Conservation (phyloP, 2,329 filamentous ascomycete species). For the Atkinsonella texensis region DNA sequence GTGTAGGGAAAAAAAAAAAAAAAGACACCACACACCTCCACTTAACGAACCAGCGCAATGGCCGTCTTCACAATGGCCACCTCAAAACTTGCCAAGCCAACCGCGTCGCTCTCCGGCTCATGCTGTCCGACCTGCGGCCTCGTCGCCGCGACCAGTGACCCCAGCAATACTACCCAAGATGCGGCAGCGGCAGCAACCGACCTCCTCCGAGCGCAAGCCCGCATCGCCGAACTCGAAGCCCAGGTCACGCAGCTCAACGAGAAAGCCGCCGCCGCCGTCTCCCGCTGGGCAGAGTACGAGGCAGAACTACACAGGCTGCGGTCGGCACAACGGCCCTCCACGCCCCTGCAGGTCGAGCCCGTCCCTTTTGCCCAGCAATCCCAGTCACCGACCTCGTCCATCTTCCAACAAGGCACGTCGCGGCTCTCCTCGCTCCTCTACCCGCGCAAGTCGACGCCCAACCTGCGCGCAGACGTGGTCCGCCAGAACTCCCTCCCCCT, state of each 20-base stretch:
- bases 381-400: slow-evolving; percentile 21
- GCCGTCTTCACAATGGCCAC: slow-evolving; percentile 23
- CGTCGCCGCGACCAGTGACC: slow-evolving; percentile 18
- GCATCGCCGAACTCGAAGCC: slow-evolving; percentile 57
- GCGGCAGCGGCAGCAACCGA: slow-evolving; percentile 21
- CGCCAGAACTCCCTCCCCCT: background rate
- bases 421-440: slow-evolving; percentile 33
- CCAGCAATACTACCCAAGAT: slow-evolving; percentile 10
- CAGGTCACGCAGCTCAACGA: slow-evolving; percentile 60
- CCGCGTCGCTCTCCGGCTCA: slow-evolving; percentile 14
- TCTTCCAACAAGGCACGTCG: slow-evolving; percentile 32
- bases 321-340: slow-evolving; percentile 15
- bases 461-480: slow-evolving; percentile 9
- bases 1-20: no score
- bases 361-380: background rate
- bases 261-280: slow-evolving; percentile 53
- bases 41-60: slow-evolving; percentile 13
- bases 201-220: slow-evolving; percentile 42
- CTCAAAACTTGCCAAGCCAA: slow-evolving; percentile 7
- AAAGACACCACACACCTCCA: background rate
- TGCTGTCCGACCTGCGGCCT: slow-evolving; percentile 42
- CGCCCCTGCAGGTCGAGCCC: background rate
- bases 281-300: slow-evolving; percentile 67
- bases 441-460: slow-evolving; percentile 30
- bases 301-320: slow-evolving; percentile 57